Conservation (phyloP, 352 stramenopile genomes). For the Pythium grandisporangium region DNA sequence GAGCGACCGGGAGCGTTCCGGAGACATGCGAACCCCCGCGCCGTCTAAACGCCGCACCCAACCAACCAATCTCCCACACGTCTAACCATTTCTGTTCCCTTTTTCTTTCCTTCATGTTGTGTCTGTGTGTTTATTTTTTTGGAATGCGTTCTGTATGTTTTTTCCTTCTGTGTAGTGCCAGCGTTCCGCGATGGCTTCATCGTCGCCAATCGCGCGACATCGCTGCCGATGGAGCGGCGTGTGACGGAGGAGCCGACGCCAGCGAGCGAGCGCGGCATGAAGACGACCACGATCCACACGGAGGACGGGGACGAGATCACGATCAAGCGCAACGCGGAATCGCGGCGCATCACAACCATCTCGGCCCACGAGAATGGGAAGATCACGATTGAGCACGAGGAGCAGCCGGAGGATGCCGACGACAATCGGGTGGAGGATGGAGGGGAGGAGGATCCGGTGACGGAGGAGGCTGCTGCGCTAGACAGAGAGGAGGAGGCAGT, state of each 20-base stretch:
- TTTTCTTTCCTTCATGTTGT: too few relatives aligned
- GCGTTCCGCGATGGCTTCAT: conserved; percentile 72
- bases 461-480: neutral
- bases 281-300: conserved; percentile 60
- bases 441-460: conserved; percentile 3
- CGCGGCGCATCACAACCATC: conserved; percentile 65
- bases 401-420: conserved; percentile 16
- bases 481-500: neutral
- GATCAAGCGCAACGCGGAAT: conserved; percentile 47
- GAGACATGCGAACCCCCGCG: too few relatives aligned
- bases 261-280: conserved; percentile 17
- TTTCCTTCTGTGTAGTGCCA: too few relatives aligned
- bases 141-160: too few relatives aligned
- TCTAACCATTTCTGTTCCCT: too few relatives aligned
- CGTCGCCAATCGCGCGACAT: conserved; percentile 49
- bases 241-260: conserved; percentile 6
- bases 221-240: too few relatives aligned
- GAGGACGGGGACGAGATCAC: conserved; percentile 73
- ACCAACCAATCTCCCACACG: too few relatives aligned
- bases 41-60: conserved; percentile 1
- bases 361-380: conserved; percentile 60
- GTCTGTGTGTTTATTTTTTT: too few relatives aligned
- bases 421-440: neutral
- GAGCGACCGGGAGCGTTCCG: too few relatives aligned
- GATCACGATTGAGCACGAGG: conserved; percentile 57